Evolutionary conservation across 805 yeast species (phyloP), one percentile per base, ranked within the genome.

Genomic region (Helenozyma rhizophorensis): DNA sequence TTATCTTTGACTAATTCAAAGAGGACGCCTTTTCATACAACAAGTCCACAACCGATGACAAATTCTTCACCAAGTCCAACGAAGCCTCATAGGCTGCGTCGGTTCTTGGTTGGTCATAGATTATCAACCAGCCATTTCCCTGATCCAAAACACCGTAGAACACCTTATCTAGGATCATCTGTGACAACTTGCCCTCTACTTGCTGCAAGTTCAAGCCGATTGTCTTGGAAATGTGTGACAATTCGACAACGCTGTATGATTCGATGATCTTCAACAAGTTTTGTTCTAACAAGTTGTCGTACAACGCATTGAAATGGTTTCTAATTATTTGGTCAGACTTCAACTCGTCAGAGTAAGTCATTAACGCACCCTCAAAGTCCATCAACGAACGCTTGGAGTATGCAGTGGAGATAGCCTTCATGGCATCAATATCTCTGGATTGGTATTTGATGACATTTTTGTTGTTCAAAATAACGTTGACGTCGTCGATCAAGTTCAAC

Each of bases 91-190:
- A 93, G 31, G 94, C 80, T 24, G 84, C 84, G 59, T 93, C 97
- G 41, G 79, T 78, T 52, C 76, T 78, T 25, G 96, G 95, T 55
- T 88, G 84, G 38, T 87, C 95, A 53, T 85, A 93, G 37, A 93
- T 77, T 45, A 87, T 80, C 50, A 93, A 72, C 96, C 97, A 93
- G 7, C 98, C 98, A 56, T 89, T 89, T 28, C 97, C 97, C 67
- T 93, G 99, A 60, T 93, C 98, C 47, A 93, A 70, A 23, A 93
- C 97, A 29, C 98, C 99, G 54, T 80, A 83, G 50, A 93, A 87
- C n/a, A 88, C 84, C 52, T 86, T 83, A 61, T 93, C 98, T 50
- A 93, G 72, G 48, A 93, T 90, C 97, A 93, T 90, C 61, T 90
- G 97, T 30, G 94, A 80, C 43, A 93, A 71, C 59, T 93, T 93